phyloP scores from a whole-genome alignment of 257 asterid species.

The Nicotiana attenuata region DNA sequence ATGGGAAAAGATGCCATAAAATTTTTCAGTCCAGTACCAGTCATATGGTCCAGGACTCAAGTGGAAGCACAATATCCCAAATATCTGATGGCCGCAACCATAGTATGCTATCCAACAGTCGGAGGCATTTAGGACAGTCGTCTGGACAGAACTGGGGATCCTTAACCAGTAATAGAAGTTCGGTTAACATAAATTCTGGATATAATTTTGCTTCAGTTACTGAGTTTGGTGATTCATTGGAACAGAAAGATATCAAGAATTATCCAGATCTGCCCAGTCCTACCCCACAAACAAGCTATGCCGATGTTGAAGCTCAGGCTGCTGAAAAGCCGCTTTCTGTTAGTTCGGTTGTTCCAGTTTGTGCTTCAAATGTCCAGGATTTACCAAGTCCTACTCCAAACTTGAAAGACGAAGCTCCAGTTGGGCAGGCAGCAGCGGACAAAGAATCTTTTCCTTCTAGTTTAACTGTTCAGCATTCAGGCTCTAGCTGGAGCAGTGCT shows the following conservation, averaged over 20 bases:
- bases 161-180: constrained; percentile 5
- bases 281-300: constrained; percentile 5
- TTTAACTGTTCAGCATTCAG: constrained; percentile 12
- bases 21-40: not conserved
- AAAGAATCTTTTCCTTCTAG: constrained; percentile 9
- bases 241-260: constrained; percentile 1
- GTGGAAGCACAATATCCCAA: constrained; percentile 10
- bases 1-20: constrained; percentile 2
- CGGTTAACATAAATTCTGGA: not conserved
- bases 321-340: constrained; percentile 16
- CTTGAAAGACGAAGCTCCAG: constrained; percentile 4
- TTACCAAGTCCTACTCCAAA: constrained; percentile 6
- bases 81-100: constrained; percentile 9
- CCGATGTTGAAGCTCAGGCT: constrained; percentile 13
- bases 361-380: constrained; percentile 1
- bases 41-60: not conserved
- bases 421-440: not conserved
- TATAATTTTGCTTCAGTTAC: constrained; percentile 5
- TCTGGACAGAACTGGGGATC: constrained; percentile 35
- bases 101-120: constrained; percentile 22
- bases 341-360: constrained; percentile 3
- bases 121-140: constrained; percentile 24
- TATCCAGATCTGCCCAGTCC: constrained; percentile 11
- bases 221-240: not conserved
- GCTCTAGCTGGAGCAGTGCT: constrained; percentile 15